These are phyloP conservation scores for Dysphania ambrosioides DNA, from an alignment of 148 eudicot genomes.

Conservation along the genomic window DNA sequence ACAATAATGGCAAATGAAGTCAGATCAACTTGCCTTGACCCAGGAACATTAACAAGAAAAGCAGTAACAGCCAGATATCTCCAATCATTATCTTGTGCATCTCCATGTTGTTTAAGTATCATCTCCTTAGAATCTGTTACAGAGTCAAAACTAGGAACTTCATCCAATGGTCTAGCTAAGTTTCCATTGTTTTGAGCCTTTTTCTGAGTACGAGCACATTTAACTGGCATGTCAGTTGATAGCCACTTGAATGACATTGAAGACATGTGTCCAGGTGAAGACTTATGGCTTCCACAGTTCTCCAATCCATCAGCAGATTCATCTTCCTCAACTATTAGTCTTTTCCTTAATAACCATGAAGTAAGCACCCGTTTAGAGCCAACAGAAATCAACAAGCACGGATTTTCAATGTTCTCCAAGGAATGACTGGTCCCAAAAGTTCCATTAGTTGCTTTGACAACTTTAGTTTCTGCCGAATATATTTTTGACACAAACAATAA, in stretches of 20 bases:
- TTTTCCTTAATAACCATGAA: constrained; percentile 67
- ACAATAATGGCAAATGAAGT: not conserved
- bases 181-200: constrained; percentile 33
- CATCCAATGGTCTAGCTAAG: constrained; percentile 21
- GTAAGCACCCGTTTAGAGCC: constrained; percentile 95
- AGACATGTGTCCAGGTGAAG: constrained; percentile 26
- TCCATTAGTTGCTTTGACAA: constrained; percentile 31
- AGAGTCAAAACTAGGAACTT: constrained; percentile 17
- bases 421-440: constrained; percentile 17
- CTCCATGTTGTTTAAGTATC: constrained; percentile 31
- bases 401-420: constrained; percentile 44
- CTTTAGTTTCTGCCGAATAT: constrained; percentile 40
- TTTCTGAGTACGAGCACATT: constrained; percentile 35
- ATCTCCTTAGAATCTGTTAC: constrained; percentile 29
- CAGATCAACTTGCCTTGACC: constrained; percentile 49
- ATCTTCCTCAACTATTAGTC: constrained; percentile 28
- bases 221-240: constrained; percentile 82
- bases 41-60: constrained; percentile 60
- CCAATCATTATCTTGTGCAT: constrained; percentile 82
- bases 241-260: constrained; percentile 84
- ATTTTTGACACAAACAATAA: constrained; percentile 68
- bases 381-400: constrained; percentile 73
- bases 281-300: constrained; percentile 28
- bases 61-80: constrained; percentile 95
- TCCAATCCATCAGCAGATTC: constrained; percentile 16